Base-by-base conservation (phyloP, 2,329 filamentous ascomycete genomes). In the Curvularia spicifera region DNA sequence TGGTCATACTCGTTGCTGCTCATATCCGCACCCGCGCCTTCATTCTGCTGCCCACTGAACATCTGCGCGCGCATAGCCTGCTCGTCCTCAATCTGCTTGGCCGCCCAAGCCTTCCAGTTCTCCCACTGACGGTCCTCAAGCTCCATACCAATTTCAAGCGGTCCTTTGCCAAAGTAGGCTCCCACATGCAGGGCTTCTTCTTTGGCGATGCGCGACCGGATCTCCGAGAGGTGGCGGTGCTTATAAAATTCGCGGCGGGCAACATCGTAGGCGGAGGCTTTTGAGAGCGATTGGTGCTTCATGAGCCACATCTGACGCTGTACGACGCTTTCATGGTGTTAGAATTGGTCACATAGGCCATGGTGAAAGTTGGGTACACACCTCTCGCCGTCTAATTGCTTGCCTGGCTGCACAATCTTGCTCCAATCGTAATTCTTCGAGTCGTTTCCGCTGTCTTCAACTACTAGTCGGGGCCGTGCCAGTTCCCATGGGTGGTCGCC, bases 401-500 rank as follows among this genome's bases (percentile, higher is more conserved):
- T 88, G 35, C 89, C 90, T 5, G 83, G 84, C 79, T 98, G 95
- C 68, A 84, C 81, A 67, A 96, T 77, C 24, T 83, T 87, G 67
- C 89, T 90, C 94, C 94, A 98, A 77, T 97, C 87, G 70, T 87
- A 88, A 53, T 80, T 82, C 75, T 89, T 86, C 51, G 86, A 82
- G 72, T 99, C 94, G 73, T 89, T 90, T 52, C 95, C 95, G 71
- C 94, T 90, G 67, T 88, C 82, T 79, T 99, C 95, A 9, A 98
- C 80, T 46, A 99, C 82, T 57, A 97, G 83, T 67, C 91, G 85
- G 53, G 95, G 95, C 62, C 94, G 85, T 18, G 95, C 95, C 72
- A 99, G 81, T 79, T 99, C 95, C 95, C 95, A 99, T 5, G 95
- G 95, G 76, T 99, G 95, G 77, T 99, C 94, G 71, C 84, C 87